Conservation (phyloP, 2,329 filamentous ascomycete species). For the Diatrype stigma region DNA sequence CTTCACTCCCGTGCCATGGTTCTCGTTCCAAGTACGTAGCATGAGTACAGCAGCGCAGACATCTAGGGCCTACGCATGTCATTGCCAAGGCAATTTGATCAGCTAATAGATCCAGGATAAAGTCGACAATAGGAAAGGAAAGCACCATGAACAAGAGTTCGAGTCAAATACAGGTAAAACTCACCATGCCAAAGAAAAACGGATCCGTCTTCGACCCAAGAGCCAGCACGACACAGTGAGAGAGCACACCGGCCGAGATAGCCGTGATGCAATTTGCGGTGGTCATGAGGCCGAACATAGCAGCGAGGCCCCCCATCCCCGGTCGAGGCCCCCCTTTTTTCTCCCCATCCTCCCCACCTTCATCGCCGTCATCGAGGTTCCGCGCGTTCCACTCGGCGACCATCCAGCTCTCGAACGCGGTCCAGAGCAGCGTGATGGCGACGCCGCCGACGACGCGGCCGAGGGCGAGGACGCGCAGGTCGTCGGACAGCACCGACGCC, state of each 20-base stretch:
- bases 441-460: slow-evolving; percentile 53
- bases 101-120: not conserved
- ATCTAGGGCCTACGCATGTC: slow-evolving; percentile 18
- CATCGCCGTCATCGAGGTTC: slow-evolving; percentile 32
- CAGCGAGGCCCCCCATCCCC: slow-evolving; percentile 18
- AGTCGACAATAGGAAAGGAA: not conserved
- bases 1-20: slow-evolving; percentile 9
- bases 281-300: slow-evolving; percentile 48
- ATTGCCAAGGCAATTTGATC: not conserved
- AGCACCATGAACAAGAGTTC: too few species aligned
- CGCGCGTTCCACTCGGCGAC: slow-evolving; percentile 50
- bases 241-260: slow-evolving; percentile 45
- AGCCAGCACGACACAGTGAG: slow-evolving; percentile 42
- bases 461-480: slow-evolving; percentile 40
- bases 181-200: slow-evolving; percentile 40
- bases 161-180: slow-evolving; percentile 1
- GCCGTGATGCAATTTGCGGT: slow-evolving; percentile 49
- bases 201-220: slow-evolving; percentile 45
- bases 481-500: slow-evolving; percentile 37
- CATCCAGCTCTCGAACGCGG: slow-evolving; percentile 59
- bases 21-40: slow-evolving; percentile 27
- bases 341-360: slow-evolving; percentile 14
- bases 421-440: slow-evolving; percentile 53
- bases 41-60: slow-evolving; percentile 24
- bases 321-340: too few species aligned